Evolutionary conservation across 2,329 filamentous ascomycete species (phyloP).

Genomic region (Ophiostoma angusticollis): DNA sequence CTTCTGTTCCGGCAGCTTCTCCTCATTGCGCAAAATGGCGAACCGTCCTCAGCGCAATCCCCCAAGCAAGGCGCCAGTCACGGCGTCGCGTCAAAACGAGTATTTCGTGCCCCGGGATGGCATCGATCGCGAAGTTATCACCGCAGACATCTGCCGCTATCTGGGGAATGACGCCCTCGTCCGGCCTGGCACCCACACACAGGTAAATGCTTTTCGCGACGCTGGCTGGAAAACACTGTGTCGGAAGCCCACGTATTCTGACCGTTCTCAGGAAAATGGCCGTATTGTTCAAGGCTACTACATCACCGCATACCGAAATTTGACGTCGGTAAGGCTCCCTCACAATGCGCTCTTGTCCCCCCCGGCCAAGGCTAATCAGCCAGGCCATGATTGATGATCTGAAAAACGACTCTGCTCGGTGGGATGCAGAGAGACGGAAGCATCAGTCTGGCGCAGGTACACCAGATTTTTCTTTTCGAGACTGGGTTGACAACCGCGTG

Average conservation of each 20-base stretch:
- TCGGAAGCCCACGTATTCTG: neutral
- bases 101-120: conserved; percentile 71
- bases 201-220: conserved; percentile 38
- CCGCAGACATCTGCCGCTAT: conserved; percentile 73
- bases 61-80: conserved; percentile 7
- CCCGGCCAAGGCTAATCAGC: no score
- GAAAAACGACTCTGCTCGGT: conserved; percentile 48
- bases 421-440: conserved; percentile 47
- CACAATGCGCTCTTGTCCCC: no score
- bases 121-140: conserved; percentile 74
- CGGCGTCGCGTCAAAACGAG: conserved; percentile 47
- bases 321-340: conserved; percentile 68
- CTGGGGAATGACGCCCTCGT: conserved; percentile 72
- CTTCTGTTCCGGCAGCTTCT: no score
- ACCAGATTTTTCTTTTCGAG: conserved; percentile 33
- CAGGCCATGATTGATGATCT: conserved; percentile 54
- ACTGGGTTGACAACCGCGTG: conserved; percentile 32
- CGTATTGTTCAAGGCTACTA: conserved; percentile 59
- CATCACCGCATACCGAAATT: conserved; percentile 66
- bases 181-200: conserved; percentile 54
- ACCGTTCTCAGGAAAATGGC: conserved; percentile 33
- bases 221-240: conserved; percentile 1
- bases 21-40: conserved; percentile 5
- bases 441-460: conserved; percentile 48
- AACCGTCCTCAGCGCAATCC: conserved; percentile 2